A percentile compares a stretch with the other conserved stretches of the same genome.
Conservation (phyloP, 2,329 filamentous ascomycete genomes). For the Neofusicoccum cordaticola region DNA sequence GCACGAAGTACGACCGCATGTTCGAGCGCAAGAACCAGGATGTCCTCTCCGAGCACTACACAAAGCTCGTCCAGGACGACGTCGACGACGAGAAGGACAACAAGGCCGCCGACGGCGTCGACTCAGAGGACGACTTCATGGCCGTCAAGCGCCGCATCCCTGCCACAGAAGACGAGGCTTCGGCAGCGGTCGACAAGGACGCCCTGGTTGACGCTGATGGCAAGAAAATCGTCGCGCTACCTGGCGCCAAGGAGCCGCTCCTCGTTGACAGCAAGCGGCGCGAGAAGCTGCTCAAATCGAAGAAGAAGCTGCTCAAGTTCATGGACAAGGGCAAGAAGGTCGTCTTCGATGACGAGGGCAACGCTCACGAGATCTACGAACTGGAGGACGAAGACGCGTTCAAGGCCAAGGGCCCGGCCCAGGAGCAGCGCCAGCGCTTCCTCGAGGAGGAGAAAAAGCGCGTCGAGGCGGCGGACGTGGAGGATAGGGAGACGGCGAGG, state of each 20-base stretch:
- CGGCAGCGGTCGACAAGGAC: conserved; percentile 40
- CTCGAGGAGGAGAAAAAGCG: conserved; percentile 70
- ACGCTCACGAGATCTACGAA: conserved; percentile 80
- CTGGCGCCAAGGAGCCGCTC: conserved; percentile 66
- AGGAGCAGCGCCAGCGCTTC: conserved; percentile 73
- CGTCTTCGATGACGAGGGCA: conserved; percentile 89
- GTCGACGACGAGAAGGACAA: conserved; percentile 37
- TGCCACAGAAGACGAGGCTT: conserved; percentile 51
- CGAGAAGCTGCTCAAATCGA: conserved; percentile 91
- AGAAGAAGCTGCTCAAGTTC: conserved; percentile 89
- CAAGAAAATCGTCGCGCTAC: conserved; percentile 61
- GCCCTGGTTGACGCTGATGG: conserved; percentile 31
- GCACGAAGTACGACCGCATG: conserved; percentile 97
- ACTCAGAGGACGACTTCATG: conserved; percentile 78
- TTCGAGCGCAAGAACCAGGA: conserved; percentile 96
- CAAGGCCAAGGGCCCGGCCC: conserved; percentile 68
- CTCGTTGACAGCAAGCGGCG: conserved; percentile 91
- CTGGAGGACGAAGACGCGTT: conserved; percentile 84
- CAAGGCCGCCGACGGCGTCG: conserved; percentile 35
- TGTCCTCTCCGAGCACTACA: conserved; percentile 89
- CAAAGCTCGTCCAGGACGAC: conserved; percentile 72
- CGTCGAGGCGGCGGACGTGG: conserved; percentile 71
- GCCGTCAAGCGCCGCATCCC: conserved; percentile 84
- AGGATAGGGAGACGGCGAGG: conserved; percentile 78
- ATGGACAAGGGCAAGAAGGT: conserved; percentile 83